Conservation (phyloP, 2,329 filamentous ascomycete genomes). For the Verticillium alfalfae region DNA sequence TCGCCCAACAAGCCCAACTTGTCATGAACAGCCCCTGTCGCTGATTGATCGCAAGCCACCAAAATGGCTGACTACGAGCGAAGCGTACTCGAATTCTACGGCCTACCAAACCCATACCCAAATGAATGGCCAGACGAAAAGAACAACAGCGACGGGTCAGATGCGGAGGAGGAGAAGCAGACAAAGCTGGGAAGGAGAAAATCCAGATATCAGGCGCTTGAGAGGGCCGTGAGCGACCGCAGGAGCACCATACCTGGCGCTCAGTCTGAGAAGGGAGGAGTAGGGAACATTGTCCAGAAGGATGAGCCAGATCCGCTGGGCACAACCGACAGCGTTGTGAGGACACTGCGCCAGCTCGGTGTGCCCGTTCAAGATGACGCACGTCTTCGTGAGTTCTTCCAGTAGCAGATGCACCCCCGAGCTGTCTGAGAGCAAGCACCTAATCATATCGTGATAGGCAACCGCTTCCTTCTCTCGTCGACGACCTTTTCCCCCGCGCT, state of each 20-base stretch:
- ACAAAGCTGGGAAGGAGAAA: conserved; percentile 54
- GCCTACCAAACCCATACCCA: conserved; percentile 72
- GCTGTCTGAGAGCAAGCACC: conserved; percentile 12
- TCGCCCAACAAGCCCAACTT: background rate
- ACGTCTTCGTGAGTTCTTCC: conserved; percentile 55
- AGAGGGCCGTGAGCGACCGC: conserved; percentile 65
- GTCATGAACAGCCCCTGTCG: background rate
- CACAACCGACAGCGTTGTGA: conserved; percentile 79
- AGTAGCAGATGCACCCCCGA: background rate
- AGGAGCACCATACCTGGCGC: conserved; percentile 62
- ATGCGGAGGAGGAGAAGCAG: conserved; percentile 46
- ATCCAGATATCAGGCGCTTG: conserved; percentile 80
- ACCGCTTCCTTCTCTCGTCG: conserved; percentile 90
- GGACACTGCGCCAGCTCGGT: conserved; percentile 69
- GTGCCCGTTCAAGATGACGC: conserved; percentile 80
- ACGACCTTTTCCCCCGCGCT: conserved; percentile 90
- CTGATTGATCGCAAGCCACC: background rate
- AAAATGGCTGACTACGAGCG: conserved; percentile 67
- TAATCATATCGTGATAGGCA: conserved; percentile 46
- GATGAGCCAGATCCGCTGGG: conserved; percentile 93
- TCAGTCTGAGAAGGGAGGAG: conserved; percentile 58
- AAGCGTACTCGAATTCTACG: conserved; percentile 83
- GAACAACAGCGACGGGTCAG: conserved; percentile 67
- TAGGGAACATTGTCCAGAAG: conserved; percentile 75
- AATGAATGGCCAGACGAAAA: conserved; percentile 82